A percentile compares a stretch with the other conserved stretches of the same genome.
Evolutionary conservation across 2,329 filamentous ascomycete species (phyloP).

Genomic region (Penicillium brevicompactum): DNA sequence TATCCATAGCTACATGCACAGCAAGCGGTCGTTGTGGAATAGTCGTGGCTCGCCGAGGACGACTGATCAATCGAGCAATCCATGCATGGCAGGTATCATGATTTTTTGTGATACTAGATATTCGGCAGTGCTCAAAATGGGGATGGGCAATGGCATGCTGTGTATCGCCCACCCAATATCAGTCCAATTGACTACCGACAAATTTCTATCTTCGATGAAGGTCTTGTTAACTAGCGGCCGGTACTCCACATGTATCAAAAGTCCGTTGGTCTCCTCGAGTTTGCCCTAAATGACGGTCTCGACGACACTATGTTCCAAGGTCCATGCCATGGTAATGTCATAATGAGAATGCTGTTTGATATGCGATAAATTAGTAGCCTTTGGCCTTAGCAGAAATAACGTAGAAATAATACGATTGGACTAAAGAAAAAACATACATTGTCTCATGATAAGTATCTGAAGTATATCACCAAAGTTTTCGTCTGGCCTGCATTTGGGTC

Average conservation of each 20-base stretch:
- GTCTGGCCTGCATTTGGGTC: no score
- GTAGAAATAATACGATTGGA: no score
- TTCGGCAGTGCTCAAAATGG: constrained; percentile 4
- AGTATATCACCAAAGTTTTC: constrained; percentile 3
- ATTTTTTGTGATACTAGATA: constrained; percentile 15
- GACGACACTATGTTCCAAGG: no score
- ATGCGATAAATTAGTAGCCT: background rate
- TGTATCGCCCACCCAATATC: constrained; percentile 11
- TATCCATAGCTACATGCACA: constrained; percentile 20
- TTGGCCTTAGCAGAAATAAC: background rate
- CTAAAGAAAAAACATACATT: background rate
- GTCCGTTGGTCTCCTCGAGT: background rate
- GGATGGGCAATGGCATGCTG: background rate
- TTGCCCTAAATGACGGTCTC: background rate
- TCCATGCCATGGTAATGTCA: background rate
- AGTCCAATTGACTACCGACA: constrained; percentile 17
- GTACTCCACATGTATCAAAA: background rate
- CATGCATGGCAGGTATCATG: constrained; percentile 24
- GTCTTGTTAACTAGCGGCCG: background rate
- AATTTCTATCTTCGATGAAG: background rate
- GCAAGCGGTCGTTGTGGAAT: constrained; percentile 14
- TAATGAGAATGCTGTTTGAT: background rate
- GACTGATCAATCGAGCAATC: constrained; percentile 1
- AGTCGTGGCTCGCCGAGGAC: constrained; percentile 17
- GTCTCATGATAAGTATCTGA: background rate